Base-by-base conservation (phyloP, 768 basidiomycete species). In the Pleurotus cornucopiae region DNA sequence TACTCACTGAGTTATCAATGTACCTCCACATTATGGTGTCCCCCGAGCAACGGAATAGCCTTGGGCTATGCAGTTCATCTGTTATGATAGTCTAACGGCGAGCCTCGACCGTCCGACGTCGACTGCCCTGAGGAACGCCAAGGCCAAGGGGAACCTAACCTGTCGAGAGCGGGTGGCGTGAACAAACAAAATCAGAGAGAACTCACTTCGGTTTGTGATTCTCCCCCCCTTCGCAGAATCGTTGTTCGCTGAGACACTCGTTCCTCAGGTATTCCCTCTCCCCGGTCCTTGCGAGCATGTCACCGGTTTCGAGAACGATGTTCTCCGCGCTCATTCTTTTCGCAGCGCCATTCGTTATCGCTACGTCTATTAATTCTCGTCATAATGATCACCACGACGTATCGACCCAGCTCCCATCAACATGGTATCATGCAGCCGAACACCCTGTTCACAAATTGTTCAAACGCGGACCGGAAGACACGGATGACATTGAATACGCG, bases 371-470 rank as follows among this genome's bases (percentile, higher is more conserved):
- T n/a, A 55, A 66, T 20, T 64, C 67, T 56, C 64, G 70, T 41
- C 48, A 47, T 56, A 62, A 69, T 58, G 68, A 70, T 48, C 66
- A 74, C 55, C 39, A 63, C 26, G 70, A 74, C 58, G 46, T 67
- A 34, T 49, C 60, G 5, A 52, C 61, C 58, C 59, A 64, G 2
- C 71, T 79, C 7, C 74, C 77, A 26, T 63, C 58, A 13, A 55
- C 65, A 4, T 92, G 90, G 90, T 83, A 79, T 64, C 91, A 90
- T 49, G 64, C 69, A 43, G 64, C 73, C 13, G 78, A 76, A 60
- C 88, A 91, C 62, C 82, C 81, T 3, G 82, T 76, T 9, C 76
- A 86, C 64, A 54, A 62, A 46, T 74, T 92, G 48, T 92, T 91
- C 71, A 77, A 73, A 62, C 84, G 89, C 53, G 77, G 57, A 39